These are phyloP conservation scores for Camelina sativa DNA, from an alignment of 345 rosid genomes.

Conservation along the genomic window DNA sequence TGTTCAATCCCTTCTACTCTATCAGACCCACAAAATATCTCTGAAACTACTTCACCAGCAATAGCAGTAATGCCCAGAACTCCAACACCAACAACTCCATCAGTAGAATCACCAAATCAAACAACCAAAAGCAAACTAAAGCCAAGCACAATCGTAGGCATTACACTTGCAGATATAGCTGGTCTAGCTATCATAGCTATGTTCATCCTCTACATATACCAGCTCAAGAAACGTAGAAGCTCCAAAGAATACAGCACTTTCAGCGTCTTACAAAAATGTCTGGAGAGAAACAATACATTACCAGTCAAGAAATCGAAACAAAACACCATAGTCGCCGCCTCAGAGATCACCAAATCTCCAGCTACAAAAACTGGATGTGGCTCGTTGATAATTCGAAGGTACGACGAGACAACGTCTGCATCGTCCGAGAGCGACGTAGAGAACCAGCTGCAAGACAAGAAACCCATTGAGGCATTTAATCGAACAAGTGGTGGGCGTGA, in stretches of 20 bases:
- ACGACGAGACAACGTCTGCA: constrained; percentile 43
- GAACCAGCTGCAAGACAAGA: constrained; percentile 29
- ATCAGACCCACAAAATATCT: constrained; percentile 66
- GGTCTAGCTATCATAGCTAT: constrained; percentile 64
- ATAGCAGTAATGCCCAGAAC: constrained; percentile 81
- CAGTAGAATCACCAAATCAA: constrained; percentile 32
- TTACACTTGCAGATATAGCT: constrained; percentile 68
- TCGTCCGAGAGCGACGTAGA: constrained; percentile 56
- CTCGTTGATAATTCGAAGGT: constrained; percentile 56
- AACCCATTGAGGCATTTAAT: constrained; percentile 18
- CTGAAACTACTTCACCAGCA: constrained; percentile 70
- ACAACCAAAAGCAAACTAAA: constrained; percentile 55
- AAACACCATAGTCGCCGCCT: constrained; percentile 16
- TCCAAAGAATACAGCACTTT: constrained; percentile 36
- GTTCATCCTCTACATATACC: constrained; percentile 69
- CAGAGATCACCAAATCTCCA: constrained; percentile 30
- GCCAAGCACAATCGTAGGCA: constrained; percentile 66
- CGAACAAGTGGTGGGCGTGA: constrained; percentile 31
- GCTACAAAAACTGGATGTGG: constrained; percentile 52
- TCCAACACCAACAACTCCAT: constrained; percentile 43
- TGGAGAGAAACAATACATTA: constrained; percentile 38
- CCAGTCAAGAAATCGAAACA: constrained; percentile 30
- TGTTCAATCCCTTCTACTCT: constrained; percentile 81
- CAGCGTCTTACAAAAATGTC: constrained; percentile 37
- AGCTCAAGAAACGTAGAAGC: constrained; percentile 59